phyloP scores from a whole-genome alignment of 176 grass and related monocot genomes.

The Lolium perenne region DNA sequence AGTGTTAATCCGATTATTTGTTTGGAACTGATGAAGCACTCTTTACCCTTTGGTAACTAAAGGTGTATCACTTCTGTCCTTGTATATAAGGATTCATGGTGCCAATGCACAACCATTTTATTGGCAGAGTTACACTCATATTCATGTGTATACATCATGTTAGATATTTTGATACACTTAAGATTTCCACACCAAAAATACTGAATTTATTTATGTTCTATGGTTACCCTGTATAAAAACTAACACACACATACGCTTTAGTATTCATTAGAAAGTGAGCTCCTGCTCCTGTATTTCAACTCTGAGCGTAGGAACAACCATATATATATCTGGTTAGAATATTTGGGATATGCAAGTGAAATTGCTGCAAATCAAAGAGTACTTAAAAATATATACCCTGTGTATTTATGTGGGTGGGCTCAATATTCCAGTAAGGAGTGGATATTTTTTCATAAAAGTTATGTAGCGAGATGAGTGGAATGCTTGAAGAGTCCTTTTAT shows the following conservation, averaged over 20 bases:
- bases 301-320: no score
- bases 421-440: neutral
- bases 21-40: no score
- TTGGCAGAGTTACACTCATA: neutral
- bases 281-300: neutral
- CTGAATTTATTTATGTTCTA: neutral
- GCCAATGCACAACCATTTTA: neutral
- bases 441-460: neutral
- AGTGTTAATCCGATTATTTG: no score
- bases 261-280: neutral
- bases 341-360: no score
- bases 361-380: no score
- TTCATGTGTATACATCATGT: neutral
- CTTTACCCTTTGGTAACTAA: no score
- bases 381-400: no score
- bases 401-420: neutral
- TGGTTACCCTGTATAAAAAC: neutral
- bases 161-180: neutral
- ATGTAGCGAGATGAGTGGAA: neutral
- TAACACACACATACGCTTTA: neutral
- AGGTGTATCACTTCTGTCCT: no score
- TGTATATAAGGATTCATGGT: no score
- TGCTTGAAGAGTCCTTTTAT: neutral
- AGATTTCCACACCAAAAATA: neutral
- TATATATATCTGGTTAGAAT: no score